Percentiles rank a stretch among this genome's conserved stretches.
Conservation (phyloP, 148 eudicot genomes). For the Chenopodium album region DNA sequence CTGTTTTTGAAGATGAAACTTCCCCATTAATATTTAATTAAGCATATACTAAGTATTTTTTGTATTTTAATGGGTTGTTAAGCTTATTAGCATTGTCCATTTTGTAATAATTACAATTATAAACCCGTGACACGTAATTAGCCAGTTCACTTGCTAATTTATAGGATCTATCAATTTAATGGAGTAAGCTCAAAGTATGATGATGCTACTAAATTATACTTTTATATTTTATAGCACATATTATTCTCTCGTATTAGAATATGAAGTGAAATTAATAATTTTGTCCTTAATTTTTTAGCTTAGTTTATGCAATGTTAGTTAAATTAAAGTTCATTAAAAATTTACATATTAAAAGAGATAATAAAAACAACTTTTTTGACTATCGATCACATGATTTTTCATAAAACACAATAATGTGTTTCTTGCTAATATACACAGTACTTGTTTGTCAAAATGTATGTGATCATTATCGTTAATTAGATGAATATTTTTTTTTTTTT, state of each 20-base stretch:
- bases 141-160: not conserved
- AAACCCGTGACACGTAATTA: not conserved
- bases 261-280: no score
- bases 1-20: not conserved
- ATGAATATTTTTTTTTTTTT: not conserved
- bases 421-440: not conserved
- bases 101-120: not conserved
- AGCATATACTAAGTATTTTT: no score
- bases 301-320: not conserved
- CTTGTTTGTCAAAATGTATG: not conserved
- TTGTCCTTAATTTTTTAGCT: not conserved
- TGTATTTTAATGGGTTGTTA: not conserved
- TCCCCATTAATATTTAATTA: not conserved
- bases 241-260: no score
- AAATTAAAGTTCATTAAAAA: not conserved
- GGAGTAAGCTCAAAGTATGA: slow-evolving; percentile 4
- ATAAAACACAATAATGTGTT: not conserved
- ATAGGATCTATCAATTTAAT: not conserved
- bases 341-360: not conserved
- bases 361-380: not conserved
- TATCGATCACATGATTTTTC: not conserved
- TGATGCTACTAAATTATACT: not conserved
- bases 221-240: not conserved
- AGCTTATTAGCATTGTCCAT: not conserved
- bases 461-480: not conserved